phyloP scores from a whole-genome alignment of 1,139 yeast genomes.

The Candida buenavistaensis region DNA sequence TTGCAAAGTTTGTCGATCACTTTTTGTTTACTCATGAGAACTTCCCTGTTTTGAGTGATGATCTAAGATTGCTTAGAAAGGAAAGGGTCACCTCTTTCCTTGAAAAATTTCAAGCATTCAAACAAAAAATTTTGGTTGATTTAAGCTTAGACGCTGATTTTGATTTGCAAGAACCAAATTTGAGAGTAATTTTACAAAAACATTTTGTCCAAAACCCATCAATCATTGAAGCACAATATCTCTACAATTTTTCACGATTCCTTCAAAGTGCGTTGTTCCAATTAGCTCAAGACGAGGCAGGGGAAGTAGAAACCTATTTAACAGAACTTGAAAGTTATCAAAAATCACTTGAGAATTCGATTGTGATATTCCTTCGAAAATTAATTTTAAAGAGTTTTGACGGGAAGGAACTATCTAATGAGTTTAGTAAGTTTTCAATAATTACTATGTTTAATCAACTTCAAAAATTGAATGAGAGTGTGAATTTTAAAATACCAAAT shows the following conservation, averaged over 20 bases:
- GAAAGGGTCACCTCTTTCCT: conserved; percentile 20
- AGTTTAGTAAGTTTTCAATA: conserved; percentile 29
- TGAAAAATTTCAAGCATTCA: conserved; percentile 21
- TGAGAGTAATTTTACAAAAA: conserved; percentile 12
- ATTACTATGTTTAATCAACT: conserved; percentile 21
- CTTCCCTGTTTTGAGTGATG: conserved; percentile 23
- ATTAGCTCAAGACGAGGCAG: conserved; percentile 7
- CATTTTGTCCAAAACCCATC: conserved; percentile 24
- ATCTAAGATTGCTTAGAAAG: conserved; percentile 14
- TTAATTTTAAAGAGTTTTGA: conserved; percentile 17
- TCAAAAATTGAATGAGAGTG: conserved; percentile 8
- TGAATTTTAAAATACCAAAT: conserved; percentile 7
- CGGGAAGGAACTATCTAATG: conserved; percentile 12
- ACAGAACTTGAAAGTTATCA: conserved; percentile 9
- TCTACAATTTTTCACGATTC: conserved; percentile 27
- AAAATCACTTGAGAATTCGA: conserved; percentile 13
- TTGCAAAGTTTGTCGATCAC: conserved; percentile 13
- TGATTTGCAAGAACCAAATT: conserved; percentile 1
- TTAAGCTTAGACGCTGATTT: conserved; percentile 8
- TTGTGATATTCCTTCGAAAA: conserved; percentile 19
- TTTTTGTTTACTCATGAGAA: conserved; percentile 16
- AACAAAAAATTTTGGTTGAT: conserved; percentile 14
- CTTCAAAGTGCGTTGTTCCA: conserved; percentile 19
- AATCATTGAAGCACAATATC: conserved; percentile 26
- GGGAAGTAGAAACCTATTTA: conserved; percentile 5